These are phyloP conservation scores for Fonsecaea monophora DNA, from an alignment of 2,329 filamentous ascomycete species.

Conservation along the genomic window DNA sequence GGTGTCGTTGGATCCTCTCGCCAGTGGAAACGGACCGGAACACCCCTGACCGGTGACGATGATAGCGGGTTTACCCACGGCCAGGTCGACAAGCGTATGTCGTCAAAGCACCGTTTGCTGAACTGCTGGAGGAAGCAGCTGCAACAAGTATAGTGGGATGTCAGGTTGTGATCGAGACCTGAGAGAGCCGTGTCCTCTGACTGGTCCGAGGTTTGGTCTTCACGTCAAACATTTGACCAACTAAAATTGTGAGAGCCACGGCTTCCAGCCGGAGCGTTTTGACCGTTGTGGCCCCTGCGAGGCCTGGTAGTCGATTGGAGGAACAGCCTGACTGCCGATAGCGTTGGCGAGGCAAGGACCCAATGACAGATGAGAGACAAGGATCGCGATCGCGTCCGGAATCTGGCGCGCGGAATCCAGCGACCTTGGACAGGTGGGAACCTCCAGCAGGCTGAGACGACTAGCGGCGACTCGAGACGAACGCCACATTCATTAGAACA, in stretches of 20 bases:
- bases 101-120: conserved; percentile 5
- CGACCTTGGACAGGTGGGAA: conserved; percentile 6
- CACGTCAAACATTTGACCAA: conserved; percentile 34
- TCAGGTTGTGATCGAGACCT: conserved; percentile 12
- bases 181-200: conserved; percentile 15
- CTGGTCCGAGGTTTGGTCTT: conserved; percentile 29
- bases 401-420: conserved; percentile 27
- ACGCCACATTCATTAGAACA: conserved; percentile 27
- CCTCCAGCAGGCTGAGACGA: conserved; percentile 28
- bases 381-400: conserved; percentile 28
- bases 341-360: conserved; percentile 19
- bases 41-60: conserved; percentile 3
- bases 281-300: conserved; percentile 35
- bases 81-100: conserved; percentile 4
- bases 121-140: conserved; percentile 2
- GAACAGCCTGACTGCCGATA: conserved; percentile 20
- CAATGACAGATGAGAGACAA: conserved; percentile 11
- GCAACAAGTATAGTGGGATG: conserved; percentile 6
- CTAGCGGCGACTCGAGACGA: conserved; percentile 27
- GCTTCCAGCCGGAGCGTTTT: conserved; percentile 35
- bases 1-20: not conserved
- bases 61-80: conserved; percentile 1
- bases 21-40: not conserved
- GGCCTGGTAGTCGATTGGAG: conserved; percentile 12
- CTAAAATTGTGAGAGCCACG: conserved; percentile 36